Evolutionary conservation across 2,329 filamentous ascomycete genomes (phyloP).

Genomic region (Pezicula radicicola): DNA sequence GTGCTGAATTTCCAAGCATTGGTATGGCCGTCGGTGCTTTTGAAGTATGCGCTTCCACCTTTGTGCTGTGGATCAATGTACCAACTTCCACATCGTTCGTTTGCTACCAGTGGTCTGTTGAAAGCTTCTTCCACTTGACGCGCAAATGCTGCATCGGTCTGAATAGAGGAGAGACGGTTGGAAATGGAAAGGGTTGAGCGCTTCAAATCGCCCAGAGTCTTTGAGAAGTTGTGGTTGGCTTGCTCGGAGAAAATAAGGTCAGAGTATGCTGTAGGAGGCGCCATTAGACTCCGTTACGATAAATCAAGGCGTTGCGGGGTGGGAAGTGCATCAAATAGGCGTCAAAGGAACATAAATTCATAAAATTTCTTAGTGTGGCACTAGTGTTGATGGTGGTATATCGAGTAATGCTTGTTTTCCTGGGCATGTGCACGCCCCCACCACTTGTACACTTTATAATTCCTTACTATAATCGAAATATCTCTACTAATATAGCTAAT

Average conservation of each 20-base stretch:
- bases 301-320: too few relatives aligned
- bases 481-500: too few relatives aligned
- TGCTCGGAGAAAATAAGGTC: slow-evolving; percentile 39
- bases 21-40: slow-evolving; percentile 93
- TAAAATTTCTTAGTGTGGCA: too few relatives aligned
- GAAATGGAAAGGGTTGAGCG: slow-evolving; percentile 72
- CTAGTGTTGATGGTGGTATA: too few relatives aligned
- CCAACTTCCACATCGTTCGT: slow-evolving; percentile 96
- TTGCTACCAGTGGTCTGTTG: slow-evolving; percentile 74
- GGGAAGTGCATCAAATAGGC: too few relatives aligned
- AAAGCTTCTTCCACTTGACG: slow-evolving; percentile 51
- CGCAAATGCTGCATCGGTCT: slow-evolving; percentile 74
- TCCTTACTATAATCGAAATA: too few relatives aligned
- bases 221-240: slow-evolving; percentile 63
- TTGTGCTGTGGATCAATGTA: slow-evolving; percentile 71
- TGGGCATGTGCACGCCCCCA: too few relatives aligned
- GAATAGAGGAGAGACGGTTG: slow-evolving; percentile 81
- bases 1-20: slow-evolving; percentile 89
- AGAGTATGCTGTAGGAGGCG: slow-evolving; percentile 45
- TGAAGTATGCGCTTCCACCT: slow-evolving; percentile 83
- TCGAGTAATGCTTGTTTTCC: too few relatives aligned
- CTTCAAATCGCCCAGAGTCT: slow-evolving; percentile 68
- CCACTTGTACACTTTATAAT: too few relatives aligned
- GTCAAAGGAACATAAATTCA: too few relatives aligned
- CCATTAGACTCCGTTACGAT: slow-evolving; percentile 12